phyloP scores from a whole-genome alignment of 2,329 filamentous ascomycete species.

The Orbilia quercus region DNA sequence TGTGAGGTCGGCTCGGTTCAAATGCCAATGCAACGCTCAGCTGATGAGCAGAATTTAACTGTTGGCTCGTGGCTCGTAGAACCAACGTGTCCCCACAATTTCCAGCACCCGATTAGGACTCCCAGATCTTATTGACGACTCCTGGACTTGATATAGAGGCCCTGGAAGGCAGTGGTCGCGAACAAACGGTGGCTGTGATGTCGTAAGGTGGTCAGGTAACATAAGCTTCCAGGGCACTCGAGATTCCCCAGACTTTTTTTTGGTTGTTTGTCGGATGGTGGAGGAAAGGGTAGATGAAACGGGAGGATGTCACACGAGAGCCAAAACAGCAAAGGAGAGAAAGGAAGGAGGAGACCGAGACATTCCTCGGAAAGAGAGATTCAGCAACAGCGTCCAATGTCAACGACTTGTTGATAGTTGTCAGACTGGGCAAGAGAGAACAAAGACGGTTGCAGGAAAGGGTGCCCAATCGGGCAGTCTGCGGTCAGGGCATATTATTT shows the following conservation, averaged over 20 bases:
- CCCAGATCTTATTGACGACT: background rate
- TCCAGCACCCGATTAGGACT: conserved; percentile 9
- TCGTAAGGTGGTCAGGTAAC: conserved; percentile 9
- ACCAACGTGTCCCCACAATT: conserved; percentile 11
- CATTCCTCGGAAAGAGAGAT: conserved; percentile 2
- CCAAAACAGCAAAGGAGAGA: background rate
- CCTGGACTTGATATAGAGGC: background rate
- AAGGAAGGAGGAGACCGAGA: background rate
- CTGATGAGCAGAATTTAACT: conserved; percentile 14
- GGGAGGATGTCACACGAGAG: conserved; percentile 20
- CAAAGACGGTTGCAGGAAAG: conserved; percentile 12
- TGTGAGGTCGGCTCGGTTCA: background rate
- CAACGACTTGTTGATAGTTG: background rate
- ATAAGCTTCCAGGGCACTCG: background rate
- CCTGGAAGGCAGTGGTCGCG: background rate
- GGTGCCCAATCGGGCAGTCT: conserved; percentile 34
- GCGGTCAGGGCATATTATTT: conserved; percentile 10
- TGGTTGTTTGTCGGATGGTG: background rate
- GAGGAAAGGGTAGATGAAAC: background rate
- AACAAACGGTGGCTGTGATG: background rate
- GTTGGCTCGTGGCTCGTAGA: conserved; percentile 2
- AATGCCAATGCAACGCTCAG: conserved; percentile 14
- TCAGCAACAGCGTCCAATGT: background rate
- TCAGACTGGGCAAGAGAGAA: background rate
- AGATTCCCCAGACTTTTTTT: conserved; percentile 3